Evolutionary conservation across 164 flowering plant species (phyloP), one percentile per base, ranked within the genome.

Genomic region (Houttuynia cordata): DNA sequence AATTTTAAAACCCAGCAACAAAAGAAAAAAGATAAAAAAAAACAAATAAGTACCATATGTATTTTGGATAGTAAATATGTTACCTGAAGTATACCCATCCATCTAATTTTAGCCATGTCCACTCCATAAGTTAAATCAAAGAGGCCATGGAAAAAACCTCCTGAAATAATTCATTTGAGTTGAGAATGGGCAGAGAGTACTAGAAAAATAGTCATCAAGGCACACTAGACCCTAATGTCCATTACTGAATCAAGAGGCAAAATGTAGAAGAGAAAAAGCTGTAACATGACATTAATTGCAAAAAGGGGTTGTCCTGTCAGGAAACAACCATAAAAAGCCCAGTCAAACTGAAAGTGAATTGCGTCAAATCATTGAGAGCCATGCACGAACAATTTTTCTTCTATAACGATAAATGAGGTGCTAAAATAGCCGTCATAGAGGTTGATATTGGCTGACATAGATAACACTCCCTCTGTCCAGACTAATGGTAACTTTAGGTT

Each of bases 21-120:
- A n/a, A 41, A 41, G 8, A 41, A 41, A 41, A 41, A 9, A 41
- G 8, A 13, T 8, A 41, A 41, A 41, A 8, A 41, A 9, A 41
- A 41, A 41, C 45, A 41, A 8, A 9, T 13, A 8, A 41, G 45
- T 41, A 41, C 13, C 45, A 41, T 41, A 9, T 8, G 13, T 41
- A 2, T n/a, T n/a, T n/a, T n/a, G n/a, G n/a, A n/a, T 20, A 37
- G 0, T 9, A 37, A 57, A 50, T 8, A 25, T 58, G 21, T 59
- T 71, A 87, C 94, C 88, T 87, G 95, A 56, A 87, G 70, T 53
- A 76, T 71, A 21, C 96, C 96, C 79, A 76, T 74, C 81, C 75
- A 83, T 73, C 96, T 78, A 21, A 88, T 79, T 23, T 64, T 69
- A 23, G 71, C 64, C 20, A 83, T 59, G 64, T 88, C 85, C 17